A percentile compares a stretch with the other conserved stretches of the same genome.
phyloP scores from a whole-genome alignment of 2,329 filamentous ascomycete genomes.

The Sporothrix brunneoviolacea region DNA sequence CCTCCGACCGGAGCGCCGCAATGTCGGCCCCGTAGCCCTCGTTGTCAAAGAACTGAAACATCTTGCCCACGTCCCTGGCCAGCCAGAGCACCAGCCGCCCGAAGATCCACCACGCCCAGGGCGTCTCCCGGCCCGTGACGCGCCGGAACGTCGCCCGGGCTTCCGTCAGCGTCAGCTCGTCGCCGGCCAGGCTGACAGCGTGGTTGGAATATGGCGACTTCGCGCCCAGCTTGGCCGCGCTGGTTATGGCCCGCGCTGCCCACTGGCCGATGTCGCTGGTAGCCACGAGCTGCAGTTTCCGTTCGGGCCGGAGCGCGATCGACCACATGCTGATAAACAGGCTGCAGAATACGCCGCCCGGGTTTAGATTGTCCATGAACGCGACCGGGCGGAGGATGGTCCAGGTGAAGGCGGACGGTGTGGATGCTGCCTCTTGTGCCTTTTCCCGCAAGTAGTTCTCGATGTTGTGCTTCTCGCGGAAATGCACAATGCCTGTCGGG shows the following conservation, averaged over 20 bases:
- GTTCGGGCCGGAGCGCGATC: conserved; percentile 21
- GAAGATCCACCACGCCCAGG: conserved; percentile 27
- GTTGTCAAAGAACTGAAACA: conserved; percentile 33
- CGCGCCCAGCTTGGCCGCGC: conserved; percentile 17
- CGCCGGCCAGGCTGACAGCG: conserved; percentile 29
- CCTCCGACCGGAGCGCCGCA: conserved; percentile 22
- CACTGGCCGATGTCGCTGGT: conserved; percentile 33
- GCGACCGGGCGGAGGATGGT: conserved; percentile 34
- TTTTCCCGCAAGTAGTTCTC: conserved; percentile 48
- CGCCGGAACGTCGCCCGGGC: conserved; percentile 24
- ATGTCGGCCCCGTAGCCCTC: conserved; percentile 37
- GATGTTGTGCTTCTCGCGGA: conserved; percentile 46
- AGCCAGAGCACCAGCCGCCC: conserved; percentile 25
- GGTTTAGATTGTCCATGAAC: conserved; percentile 36
- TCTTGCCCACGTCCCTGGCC: conserved; percentile 26
- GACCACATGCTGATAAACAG: conserved; percentile 29
- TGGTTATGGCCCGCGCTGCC: conserved; percentile 25
- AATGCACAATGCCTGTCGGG: conserved; percentile 24
- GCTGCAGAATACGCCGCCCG: conserved; percentile 26
- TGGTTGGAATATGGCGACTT: conserved; percentile 24
- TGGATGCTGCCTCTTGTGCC: conserved; percentile 7
- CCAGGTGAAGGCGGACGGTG: conserved; percentile 23
- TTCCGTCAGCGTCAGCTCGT: conserved; percentile 29
- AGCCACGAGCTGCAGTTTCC: conserved; percentile 32
- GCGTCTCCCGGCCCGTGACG: conserved; percentile 23